Evolutionary conservation across 2,329 filamentous ascomycete genomes (phyloP), one percentile per base, ranked within the genome.

Genomic region (Zymoseptoria passerinii): DNA sequence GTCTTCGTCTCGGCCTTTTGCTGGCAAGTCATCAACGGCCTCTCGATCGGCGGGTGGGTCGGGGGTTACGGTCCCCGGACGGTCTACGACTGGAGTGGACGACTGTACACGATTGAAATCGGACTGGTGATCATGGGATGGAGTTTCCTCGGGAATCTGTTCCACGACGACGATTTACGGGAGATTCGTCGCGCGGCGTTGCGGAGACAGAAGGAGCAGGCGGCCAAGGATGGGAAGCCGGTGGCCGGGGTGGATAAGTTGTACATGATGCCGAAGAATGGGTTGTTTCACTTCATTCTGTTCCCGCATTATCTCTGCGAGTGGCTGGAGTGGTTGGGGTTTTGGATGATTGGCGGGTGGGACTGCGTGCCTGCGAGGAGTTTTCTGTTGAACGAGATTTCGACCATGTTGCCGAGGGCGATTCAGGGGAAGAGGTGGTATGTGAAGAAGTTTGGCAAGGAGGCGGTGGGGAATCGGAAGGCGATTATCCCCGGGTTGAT

Each of bases 291-390:
- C 64, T 87, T 85, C 68, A 83, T 96, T 70, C 80, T 97, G 59
- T 96, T 87, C 73, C 91, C 94, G 65, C 94, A 99, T 73, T 99
- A 96, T 73, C 79, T 95, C n/a, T 88, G 87, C 70, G 94, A 99
- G 76, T 99, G 94, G 94, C 72, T 96, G 55, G 94, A 99, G 79
- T 99, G 94, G 94, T 73, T 82, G 3, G 94, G 94, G 0, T 99
- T 91, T 73, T 91, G 87, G 78, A 82, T 96, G 72, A 82, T 88
- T 65, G 82, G 86, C 1, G 80, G 81, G 0, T 82, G 78, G 75
- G 74, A 76, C 4, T 90, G 86, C 69, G 76, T 83, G 52, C 92
- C 94, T 0, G 92, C 90, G 23, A 79, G 91, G 68, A 82, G 82
- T 54, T 97, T 97, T 70, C 68, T 96, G 50, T 63, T 95, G 52